Base-by-base conservation (phyloP, 2,329 filamentous ascomycete genomes). In the Chrysoporthe cubensis region DNA sequence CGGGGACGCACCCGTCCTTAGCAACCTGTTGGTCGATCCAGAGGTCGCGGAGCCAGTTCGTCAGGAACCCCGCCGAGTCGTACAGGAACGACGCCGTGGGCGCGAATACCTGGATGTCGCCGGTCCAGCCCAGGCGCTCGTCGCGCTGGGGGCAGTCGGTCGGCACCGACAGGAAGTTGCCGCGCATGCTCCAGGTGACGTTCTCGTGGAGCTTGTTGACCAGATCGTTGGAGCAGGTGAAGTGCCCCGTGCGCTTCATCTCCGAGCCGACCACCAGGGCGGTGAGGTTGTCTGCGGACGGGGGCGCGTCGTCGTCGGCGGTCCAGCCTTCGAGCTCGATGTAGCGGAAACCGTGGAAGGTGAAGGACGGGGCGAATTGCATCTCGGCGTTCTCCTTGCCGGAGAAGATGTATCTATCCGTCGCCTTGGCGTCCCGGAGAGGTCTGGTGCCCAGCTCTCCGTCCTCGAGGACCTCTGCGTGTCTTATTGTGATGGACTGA, bases 131-230 rank as follows among this genome's bases (percentile, higher is more conserved):
- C 6, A 87, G 74, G 0, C 85, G 79, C 74, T 87, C 85, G 64
- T 88, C 84, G 1, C 84, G 78, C 69, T 87, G 84, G 0, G 85
- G 85, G 70, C 85, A 87, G 71, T 89, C 87, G 0, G 86, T 88
- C 0, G 86, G 86, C 0, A 88, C 75, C 0, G 80, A 82, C 3
- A 88, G 71, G 71, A 89, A 88, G 71, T 89, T 89, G 0, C 85
- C 85, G 40, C 81, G 80, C 82, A 88, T 87, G 5, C 81, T 82
- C 87, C 87, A 88, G 42, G 78, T 72, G 0, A 85, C 80, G 65
- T 89, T 89, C 1, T 79, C 65, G 70, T 88, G 83, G 4, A 90
- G 80, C 58, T 83, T 76, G 71, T 88, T 89, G 37, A 89, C 70
- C 3, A 82, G 75, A 0, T 71, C 59, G 60, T 89, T 75, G 0